Base-by-base conservation (phyloP, 2,329 filamentous ascomycete species). In the Alternaria ethzedia region DNA sequence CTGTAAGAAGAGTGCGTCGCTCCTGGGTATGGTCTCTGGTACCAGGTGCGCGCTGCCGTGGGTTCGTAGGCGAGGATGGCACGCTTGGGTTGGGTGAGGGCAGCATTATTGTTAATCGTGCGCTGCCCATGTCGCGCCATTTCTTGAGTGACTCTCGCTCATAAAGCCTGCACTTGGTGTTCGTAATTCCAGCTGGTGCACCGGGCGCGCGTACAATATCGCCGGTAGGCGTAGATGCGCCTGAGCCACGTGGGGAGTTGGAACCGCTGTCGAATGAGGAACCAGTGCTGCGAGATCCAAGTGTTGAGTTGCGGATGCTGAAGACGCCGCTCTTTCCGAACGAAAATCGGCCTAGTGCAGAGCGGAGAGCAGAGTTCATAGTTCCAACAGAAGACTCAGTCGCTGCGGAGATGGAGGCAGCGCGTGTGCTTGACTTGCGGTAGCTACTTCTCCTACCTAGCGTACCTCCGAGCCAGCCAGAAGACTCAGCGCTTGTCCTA, bases 101-200 rank as follows among this genome's bases (percentile, higher is more conserved):
- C 17, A 89, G 88, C 77, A 94, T 89, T 73, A 99, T 93, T 15
- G 91, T 93, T 63, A 99, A 83, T 41, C 89, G 86, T 64, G 94
- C 96, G 70, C 92, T 90, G 68, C 96, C 95, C 83, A 94, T 89
- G 77, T 98, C 94, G 65, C 93, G 90, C 96, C 96, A 99, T 77
- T 95, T 95, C 12, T 88, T 84, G 2, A 87, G 84, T 10, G 83
- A 84, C 63, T 94, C 90, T 54, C 95, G 89, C 52, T 92, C 85
- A 78, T 98, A 97, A 12, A 98, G 87, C 36, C 94, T 87, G 70
- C 97, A 92, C 71, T 94, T 94, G 55, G 95, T 89, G 73, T 96
- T 94, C 58, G 90, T 90, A 61, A 93, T 89, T 57, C 90, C 91
- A 21, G 90, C 80, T 20, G 89, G 86, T 20, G 84, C 85, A 57